These are phyloP conservation scores for Lablab purpureus DNA, from an alignment of 306 rosid species.

Conservation along the genomic window DNA sequence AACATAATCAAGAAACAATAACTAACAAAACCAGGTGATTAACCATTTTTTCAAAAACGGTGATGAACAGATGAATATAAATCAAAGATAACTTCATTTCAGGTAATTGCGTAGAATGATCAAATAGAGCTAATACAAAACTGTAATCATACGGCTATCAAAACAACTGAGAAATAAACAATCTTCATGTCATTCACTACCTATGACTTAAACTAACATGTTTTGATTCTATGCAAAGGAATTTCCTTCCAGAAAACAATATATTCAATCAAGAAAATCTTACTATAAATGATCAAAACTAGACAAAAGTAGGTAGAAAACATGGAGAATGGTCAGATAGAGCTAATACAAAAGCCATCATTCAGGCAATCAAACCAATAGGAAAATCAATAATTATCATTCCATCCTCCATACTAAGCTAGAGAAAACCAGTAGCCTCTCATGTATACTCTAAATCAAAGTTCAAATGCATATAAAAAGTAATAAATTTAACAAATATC, in stretches of 20 bases:
- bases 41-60: neutral
- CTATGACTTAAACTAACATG: neutral
- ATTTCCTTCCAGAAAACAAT: neutral
- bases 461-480: neutral
- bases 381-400: conserved; percentile 44
- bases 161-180: conserved; percentile 39
- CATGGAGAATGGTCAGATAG: conserved; percentile 52
- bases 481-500: neutral
- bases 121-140: neutral
- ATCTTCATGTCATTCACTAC: conserved; percentile 47
- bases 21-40: neutral
- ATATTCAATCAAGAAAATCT: neutral
- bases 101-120: neutral
- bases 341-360: conserved; percentile 63
- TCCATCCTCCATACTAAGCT: neutral
- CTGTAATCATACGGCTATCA: conserved; percentile 42
- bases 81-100: neutral
- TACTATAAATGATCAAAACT: neutral
- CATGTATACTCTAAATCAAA: neutral
- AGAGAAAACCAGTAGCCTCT: neutral
- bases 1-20: neutral
- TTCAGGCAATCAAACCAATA: conserved; percentile 55
- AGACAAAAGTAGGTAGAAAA: neutral
- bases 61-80: neutral
- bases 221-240: neutral